Base-by-base conservation (phyloP, 2,329 filamentous ascomycete genomes). In the Botrytis fabae region DNA sequence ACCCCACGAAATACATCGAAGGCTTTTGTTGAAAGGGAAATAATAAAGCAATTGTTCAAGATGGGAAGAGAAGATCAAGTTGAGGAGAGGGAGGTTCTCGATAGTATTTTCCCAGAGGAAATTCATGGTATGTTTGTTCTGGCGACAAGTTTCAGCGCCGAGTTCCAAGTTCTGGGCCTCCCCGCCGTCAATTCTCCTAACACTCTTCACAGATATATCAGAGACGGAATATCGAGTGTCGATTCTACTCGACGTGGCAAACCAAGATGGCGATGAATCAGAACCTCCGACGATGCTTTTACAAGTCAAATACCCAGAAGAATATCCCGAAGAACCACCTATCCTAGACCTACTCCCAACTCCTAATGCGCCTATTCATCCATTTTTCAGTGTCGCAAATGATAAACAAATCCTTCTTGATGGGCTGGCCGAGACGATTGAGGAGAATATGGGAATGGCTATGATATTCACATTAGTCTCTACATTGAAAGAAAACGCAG, bases 21-120 rank as follows among this genome's bases (percentile, higher is more conserved):
- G 38, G 25, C 65, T 57, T 69, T 64, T 61, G 60, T 40, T 62
- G 42, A 16, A 32, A 40, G n/a, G 32, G 18, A 66, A 44, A 44
- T 46, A 22, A 18, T 72, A 63, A 42, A 72, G 59, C 64, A 51
- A 73, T 35, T 63, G 60, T 64, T 68, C 77, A 84, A 75, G 12
- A 91, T 92, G 90, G 89, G 89, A 68, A 87, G 85, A 81, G 95
- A 98, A 86, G 96, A 99, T 75, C 96, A 99, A 83, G 85, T 91
- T 77, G 96, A 99, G 85, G 96, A 99, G 87, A 91, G 95, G 75
- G 96, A 99, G 83, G 95, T 99, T 79, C 93, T 99, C 81, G 94
- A 97, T 81, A 98, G 95, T 75, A 99, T 99, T 81, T 99, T 98
- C 78, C 94, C 96, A 1, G 95, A 99, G 74, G 96, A 99, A 85